Evolutionary conservation across 2,329 filamentous ascomycete species (phyloP).

Genomic region (Coniochaeta sp.): DNA sequence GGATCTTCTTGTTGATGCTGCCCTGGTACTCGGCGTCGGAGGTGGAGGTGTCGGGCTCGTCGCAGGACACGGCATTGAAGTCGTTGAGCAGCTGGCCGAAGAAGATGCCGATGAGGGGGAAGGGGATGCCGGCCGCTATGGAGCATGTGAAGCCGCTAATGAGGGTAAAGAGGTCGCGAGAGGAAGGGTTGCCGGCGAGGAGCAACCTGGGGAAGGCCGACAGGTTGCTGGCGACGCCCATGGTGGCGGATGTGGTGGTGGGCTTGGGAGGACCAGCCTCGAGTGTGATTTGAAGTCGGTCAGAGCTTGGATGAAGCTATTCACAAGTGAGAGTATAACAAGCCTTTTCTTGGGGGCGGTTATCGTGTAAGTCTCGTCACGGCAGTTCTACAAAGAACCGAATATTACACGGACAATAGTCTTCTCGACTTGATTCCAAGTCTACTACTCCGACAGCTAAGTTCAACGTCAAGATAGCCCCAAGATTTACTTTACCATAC

Average conservation of each 20-base stretch:
- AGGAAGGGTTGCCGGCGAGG: conserved; percentile 18
- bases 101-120: conserved; percentile 49
- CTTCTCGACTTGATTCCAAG: no score
- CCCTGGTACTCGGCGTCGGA: conserved; percentile 9
- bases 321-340: no score
- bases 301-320: no score
- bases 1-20: conserved; percentile 30
- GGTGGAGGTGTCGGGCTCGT: conserved; percentile 10
- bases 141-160: conserved; percentile 32
- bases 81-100: conserved; percentile 47
- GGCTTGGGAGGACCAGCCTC: not conserved
- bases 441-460: not conserved
- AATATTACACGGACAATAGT: no score
- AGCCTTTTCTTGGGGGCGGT: no score
- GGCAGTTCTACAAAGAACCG: no score
- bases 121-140: conserved; percentile 44
- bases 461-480: no score
- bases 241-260: not conserved
- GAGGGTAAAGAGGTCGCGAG: conserved; percentile 24
- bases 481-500: no score
- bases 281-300: not conserved
- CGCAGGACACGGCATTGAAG: conserved; percentile 40
- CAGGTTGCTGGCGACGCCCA: conserved; percentile 7
- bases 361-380: no score
- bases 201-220: conserved; percentile 21